Percentiles rank a stretch among this genome's conserved stretches.
phyloP scores from a whole-genome alignment of 306 rosid species.

The Inga laurina region DNA sequence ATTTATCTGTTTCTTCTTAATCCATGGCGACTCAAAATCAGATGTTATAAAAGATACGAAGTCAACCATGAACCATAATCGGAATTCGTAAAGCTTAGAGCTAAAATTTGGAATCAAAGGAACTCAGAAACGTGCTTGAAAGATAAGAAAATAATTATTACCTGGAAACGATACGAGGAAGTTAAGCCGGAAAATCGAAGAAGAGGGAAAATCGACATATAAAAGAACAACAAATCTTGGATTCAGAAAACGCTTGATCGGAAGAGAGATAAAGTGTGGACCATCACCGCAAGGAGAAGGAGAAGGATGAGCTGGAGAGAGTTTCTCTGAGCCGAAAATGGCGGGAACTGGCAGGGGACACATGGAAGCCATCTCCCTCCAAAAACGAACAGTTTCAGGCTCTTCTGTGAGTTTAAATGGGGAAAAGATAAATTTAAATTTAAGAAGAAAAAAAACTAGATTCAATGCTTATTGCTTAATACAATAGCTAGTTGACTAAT shows the following conservation, averaged over 20 bases:
- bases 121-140: neutral
- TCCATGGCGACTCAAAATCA: neutral
- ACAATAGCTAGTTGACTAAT: too few relatives aligned
- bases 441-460: too few relatives aligned
- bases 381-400: neutral
- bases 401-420: neutral
- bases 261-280: neutral
- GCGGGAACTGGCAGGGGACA: constrained; percentile 27
- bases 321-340: constrained; percentile 33
- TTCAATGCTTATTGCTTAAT: too few relatives aligned
- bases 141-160: neutral
- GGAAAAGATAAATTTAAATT: neutral
- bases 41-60: neutral
- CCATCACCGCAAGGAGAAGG: constrained; percentile 2
- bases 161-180: constrained; percentile 8
- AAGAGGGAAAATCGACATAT: neutral
- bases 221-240: neutral
- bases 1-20: neutral
- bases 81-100: neutral
- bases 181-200: neutral
- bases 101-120: neutral
- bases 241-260: constrained; percentile 2
- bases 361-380: constrained; percentile 20
- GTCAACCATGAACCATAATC: neutral
- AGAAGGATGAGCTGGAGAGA: constrained; percentile 32